phyloP scores from a whole-genome alignment of 345 rosid genomes.

The Draba incana region DNA sequence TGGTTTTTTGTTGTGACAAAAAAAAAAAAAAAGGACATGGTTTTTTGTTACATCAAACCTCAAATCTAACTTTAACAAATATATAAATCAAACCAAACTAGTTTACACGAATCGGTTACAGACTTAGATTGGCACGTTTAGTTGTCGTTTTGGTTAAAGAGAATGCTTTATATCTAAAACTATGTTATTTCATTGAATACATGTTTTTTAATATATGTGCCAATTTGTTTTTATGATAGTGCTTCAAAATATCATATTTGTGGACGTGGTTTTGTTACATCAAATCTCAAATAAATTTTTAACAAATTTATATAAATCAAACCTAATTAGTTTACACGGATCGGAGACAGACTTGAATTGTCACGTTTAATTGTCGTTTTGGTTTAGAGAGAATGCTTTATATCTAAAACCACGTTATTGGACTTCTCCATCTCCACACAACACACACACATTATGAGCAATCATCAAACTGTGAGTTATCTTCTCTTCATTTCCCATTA shows the following conservation, averaged over 20 bases:
- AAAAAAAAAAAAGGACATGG: too few relatives aligned
- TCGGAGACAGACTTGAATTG: neutral
- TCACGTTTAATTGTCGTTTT: conserved; percentile 18
- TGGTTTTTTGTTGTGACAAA: too few relatives aligned
- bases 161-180: neutral
- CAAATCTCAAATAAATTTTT: too few relatives aligned
- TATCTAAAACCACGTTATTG: neutral
- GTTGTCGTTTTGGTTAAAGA: conserved; percentile 3
- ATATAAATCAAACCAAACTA: neutral
- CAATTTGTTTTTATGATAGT: too few relatives aligned
- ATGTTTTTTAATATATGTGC: too few relatives aligned
- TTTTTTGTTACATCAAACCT: too few relatives aligned
- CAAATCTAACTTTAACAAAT: too few relatives aligned
- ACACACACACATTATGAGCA: conserved; percentile 21
- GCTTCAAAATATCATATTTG: too few relatives aligned
- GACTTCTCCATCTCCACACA: neutral
- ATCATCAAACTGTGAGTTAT: conserved; percentile 24
- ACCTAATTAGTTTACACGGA: conserved; percentile 6
- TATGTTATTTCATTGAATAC: neutral
- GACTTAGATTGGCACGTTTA: conserved; percentile 1
- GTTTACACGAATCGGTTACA: conserved; percentile 3
- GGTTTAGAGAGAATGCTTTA: neutral
- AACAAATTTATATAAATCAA: neutral
- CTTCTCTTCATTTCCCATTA: too few relatives aligned
- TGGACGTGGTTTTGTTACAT: too few relatives aligned